Base-by-base conservation (phyloP, 2,329 filamentous ascomycete species). In the Coniella lustricola region DNA sequence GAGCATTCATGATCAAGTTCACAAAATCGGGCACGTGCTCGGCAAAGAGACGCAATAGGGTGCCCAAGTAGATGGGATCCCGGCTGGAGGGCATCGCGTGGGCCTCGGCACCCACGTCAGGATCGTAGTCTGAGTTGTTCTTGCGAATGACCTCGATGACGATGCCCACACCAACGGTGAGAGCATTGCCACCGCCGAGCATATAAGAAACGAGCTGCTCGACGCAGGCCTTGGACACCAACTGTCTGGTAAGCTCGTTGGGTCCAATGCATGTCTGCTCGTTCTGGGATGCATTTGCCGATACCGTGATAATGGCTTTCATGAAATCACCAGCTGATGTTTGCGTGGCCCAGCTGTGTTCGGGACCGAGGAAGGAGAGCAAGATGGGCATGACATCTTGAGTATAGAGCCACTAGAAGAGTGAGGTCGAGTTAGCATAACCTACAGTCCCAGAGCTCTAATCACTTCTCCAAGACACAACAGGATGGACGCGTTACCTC, bases 261-360 rank as follows among this genome's bases (percentile, higher is more conserved):
- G 93, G 93, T 3, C 93, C 93, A 63, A 98, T 97, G 60, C 94
- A 96, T n/a, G 91, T 93, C 64, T 96, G 90, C 61, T 98, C 93
- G 61, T 96, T 95, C 59, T 95, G 93, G 1, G 91, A 96, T 3
- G 93, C 93, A 62, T 98, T 98, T 52, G 93, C 93, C 1, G 93
- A 97, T 50, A 98, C 96, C 21, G 93, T 98, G 57, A 98, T 97
- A 62, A 98, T 96, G 36, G 93, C 93, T 66, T 98, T 98, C 59
- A 98, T 79, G 58, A 98, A 98, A 63, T 98, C 93, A 37, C 93
- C 93, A 1, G 93, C 93, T 0, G 93, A 94, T 0, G 93, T 97
- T 65, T 98, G 93, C 2, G 93, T 94, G 1, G 91, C 87, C 65
- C 89, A 88, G 54, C 83, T 86, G 61, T 94, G 83, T 53, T 94